Percentiles rank a stretch among this genome's conserved stretches.
These are phyloP conservation scores for Exsudoporus floridanus DNA, from an alignment of 1,284 basidiomycete genomes.

Conservation along the genomic window DNA sequence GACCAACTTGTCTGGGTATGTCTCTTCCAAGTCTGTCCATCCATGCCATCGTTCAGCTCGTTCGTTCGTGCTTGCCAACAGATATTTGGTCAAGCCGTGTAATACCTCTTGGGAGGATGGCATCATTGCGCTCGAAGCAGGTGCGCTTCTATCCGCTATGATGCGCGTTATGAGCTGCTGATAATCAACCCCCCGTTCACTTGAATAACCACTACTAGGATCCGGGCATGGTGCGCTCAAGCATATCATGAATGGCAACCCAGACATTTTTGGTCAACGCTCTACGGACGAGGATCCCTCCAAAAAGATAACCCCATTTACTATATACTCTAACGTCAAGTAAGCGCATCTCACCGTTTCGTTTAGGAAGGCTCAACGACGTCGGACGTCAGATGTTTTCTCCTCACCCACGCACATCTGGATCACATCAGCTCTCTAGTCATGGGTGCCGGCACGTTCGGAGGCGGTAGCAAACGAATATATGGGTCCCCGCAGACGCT, in stretches of 20 bases:
- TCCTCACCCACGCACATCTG: conserved; percentile 79
- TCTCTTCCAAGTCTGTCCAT: conserved; percentile 8
- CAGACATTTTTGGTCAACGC: conserved; percentile 48
- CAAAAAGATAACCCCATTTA: conserved; percentile 22
- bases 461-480: conserved; percentile 63
- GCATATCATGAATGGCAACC: conserved; percentile 51
- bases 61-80: conserved; percentile 27
- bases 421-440: conserved; percentile 80
- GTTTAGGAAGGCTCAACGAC: background rate
- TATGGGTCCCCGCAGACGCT: conserved; percentile 63
- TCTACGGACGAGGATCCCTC: conserved; percentile 9
- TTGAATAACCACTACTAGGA: conserved; percentile 43
- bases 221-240: conserved; percentile 69
- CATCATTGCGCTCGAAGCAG: conserved; percentile 71
- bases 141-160: conserved; percentile 37
- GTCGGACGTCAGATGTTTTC: conserved; percentile 48
- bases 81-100: conserved; percentile 69
- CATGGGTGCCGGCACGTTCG: conserved; percentile 69
- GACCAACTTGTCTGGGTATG: conserved; percentile 71
- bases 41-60: background rate
- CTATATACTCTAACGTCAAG: conserved; percentile 34
- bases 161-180: background rate
- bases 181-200: background rate
- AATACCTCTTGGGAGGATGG: conserved; percentile 63
- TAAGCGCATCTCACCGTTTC: conserved; percentile 15